phyloP scores from a whole-genome alignment of 1,284 basidiomycete genomes.

The Ceratobasidium sp. region DNA sequence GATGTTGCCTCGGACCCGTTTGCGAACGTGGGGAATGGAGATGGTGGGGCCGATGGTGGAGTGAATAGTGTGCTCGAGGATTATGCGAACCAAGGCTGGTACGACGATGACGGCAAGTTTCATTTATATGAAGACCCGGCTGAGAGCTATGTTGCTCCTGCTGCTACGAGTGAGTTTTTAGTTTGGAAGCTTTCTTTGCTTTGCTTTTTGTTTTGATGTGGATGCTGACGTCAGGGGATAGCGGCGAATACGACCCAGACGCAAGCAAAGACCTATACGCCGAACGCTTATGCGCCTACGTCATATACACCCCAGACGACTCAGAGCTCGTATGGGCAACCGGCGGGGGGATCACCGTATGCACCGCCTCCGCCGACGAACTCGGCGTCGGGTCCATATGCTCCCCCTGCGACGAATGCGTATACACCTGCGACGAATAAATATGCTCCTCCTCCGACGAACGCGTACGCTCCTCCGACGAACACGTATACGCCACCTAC shows the following conservation, averaged over 20 bases:
- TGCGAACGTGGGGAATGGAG: slow-evolving; percentile 31
- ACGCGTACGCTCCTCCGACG: slow-evolving; percentile 52
- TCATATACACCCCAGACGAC: slow-evolving; percentile 14
- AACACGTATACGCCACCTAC: slow-evolving; percentile 22
- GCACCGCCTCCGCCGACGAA: slow-evolving; percentile 41
- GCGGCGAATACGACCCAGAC: slow-evolving; percentile 17
- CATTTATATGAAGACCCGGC: slow-evolving; percentile 52
- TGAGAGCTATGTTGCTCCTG: slow-evolving; percentile 30
- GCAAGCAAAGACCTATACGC: slow-evolving; percentile 34
- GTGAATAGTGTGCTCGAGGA: slow-evolving; percentile 43
- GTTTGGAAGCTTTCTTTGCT: background rate
- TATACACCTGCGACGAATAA: slow-evolving; percentile 48
- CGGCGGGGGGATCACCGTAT: slow-evolving; percentile 21
- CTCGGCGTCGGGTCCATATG: slow-evolving; percentile 51
- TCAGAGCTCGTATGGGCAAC: slow-evolving; percentile 17
- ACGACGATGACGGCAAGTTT: slow-evolving; percentile 53
- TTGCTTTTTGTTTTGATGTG: background rate
- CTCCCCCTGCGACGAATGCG: slow-evolving; percentile 46
- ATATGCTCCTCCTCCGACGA: slow-evolving; percentile 49
- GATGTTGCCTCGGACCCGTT: slow-evolving; percentile 44
- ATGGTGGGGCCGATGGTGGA: slow-evolving; percentile 8
- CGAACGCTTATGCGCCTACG: slow-evolving; percentile 37
- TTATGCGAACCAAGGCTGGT: slow-evolving; percentile 54
- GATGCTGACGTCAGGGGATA: slow-evolving; percentile 10
- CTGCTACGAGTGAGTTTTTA: slow-evolving; percentile 29